Percentiles rank a stretch among this genome's conserved stretches.
phyloP scores from a whole-genome alignment of 2,329 filamentous ascomycete species.

The Allantophomopsis cytisporea region DNA sequence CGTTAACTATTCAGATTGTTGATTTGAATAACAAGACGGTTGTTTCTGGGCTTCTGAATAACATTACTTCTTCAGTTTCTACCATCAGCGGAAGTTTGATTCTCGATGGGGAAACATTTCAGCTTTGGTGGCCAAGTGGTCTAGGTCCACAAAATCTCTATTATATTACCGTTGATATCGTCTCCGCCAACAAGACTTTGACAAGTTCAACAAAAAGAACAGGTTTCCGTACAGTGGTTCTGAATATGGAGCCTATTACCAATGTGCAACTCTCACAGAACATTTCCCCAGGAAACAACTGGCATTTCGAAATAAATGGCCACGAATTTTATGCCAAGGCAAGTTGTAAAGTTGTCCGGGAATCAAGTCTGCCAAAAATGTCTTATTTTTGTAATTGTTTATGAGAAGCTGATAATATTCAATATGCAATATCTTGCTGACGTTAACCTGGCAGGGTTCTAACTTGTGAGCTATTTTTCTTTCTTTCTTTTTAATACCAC shows the following conservation, averaged over 20 bases:
- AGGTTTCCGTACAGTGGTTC: constrained; percentile 47
- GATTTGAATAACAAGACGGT: constrained; percentile 26
- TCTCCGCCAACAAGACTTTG: constrained; percentile 22
- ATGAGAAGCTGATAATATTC: too few species aligned
- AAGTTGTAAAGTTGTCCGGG: too few species aligned
- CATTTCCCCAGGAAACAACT: constrained; percentile 41
- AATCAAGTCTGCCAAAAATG: too few species aligned
- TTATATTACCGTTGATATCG: constrained; percentile 33
- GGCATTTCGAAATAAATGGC: constrained; percentile 55
- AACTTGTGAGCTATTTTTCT: too few species aligned
- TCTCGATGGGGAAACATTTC: constrained; percentile 27
- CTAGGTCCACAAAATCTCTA: constrained; percentile 45
- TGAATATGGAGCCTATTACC: constrained; percentile 24
- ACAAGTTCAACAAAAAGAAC: constrained; percentile 35
- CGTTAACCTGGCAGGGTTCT: too few species aligned
- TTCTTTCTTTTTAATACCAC: too few species aligned
- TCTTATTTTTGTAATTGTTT: too few species aligned
- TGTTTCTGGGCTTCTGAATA: constrained; percentile 21
- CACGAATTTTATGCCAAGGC: constrained; percentile 51
- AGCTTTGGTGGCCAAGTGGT: constrained; percentile 47
- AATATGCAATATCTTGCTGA: too few species aligned
- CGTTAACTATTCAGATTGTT: constrained; percentile 30
- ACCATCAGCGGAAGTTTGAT: constrained; percentile 33
- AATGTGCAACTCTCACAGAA: constrained; percentile 34
- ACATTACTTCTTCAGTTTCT: constrained; percentile 24